Evolutionary conservation across 441 rosid species (phyloP).

Genomic region (Adansonia rubrostipa): DNA sequence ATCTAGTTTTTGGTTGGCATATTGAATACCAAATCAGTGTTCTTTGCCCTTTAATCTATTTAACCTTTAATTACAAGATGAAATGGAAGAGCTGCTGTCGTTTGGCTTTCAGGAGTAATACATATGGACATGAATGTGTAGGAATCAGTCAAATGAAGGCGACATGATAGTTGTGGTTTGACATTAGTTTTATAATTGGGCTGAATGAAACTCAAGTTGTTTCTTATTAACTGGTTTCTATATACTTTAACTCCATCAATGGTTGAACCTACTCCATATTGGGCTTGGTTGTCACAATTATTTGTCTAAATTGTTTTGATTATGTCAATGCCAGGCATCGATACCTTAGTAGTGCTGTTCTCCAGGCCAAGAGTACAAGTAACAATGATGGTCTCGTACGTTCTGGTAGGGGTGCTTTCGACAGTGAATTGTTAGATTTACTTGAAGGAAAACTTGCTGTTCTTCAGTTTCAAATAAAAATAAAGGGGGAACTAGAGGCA

Average conservation of each 20-base stretch:
- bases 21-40: slow-evolving; percentile 1
- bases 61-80: not conserved
- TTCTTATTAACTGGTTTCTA: too few relatives aligned
- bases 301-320: slow-evolving; percentile 35
- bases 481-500: slow-evolving; percentile 81
- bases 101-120: not conserved
- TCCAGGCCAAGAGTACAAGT: slow-evolving; percentile 94
- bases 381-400: slow-evolving; percentile 60
- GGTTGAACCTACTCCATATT: too few relatives aligned
- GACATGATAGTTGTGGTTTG: not conserved
- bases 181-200: slow-evolving; percentile 2
- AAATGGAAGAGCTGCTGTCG: not conserved
- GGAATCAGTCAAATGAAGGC: not conserved
- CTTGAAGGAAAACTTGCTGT: slow-evolving; percentile 96
- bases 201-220: slow-evolving; percentile 3
- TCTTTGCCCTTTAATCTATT: slow-evolving; percentile 13
- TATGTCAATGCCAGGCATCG: slow-evolving; percentile 65
- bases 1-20: slow-evolving; percentile 6
- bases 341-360: slow-evolving; percentile 88
- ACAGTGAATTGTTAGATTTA: slow-evolving; percentile 86
- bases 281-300: not conserved
- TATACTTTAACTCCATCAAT: too few relatives aligned
- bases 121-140: too few relatives aligned
- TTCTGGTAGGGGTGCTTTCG: slow-evolving; percentile 52
- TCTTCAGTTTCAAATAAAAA: slow-evolving; percentile 88